Percentiles rank a stretch among this genome's conserved stretches.
phyloP scores from a whole-genome alignment of 78 protist species.

The Isochrysis galbana region DNA sequence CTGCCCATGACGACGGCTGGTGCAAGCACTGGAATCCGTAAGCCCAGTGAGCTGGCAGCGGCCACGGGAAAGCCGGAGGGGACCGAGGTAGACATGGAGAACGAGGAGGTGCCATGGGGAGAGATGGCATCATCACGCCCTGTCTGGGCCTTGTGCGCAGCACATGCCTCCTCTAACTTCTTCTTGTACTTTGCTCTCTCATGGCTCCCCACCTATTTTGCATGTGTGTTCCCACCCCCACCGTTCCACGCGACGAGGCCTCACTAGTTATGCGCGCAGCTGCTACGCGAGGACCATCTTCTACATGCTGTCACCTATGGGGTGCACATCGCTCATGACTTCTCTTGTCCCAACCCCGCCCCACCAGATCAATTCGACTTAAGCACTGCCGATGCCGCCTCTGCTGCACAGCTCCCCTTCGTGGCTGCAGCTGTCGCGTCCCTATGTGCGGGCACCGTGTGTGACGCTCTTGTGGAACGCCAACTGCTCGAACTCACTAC shows the following conservation, averaged over 20 bases:
- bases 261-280: too few species aligned
- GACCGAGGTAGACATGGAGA: neutral
- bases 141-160: slow-evolving; percentile 1
- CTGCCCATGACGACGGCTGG: neutral
- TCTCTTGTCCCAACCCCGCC: too few species aligned
- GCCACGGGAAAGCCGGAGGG: neutral
- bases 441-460: neutral
- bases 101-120: neutral
- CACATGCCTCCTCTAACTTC: neutral
- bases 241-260: too few species aligned
- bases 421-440: neutral
- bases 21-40: neutral
- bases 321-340: too few species aligned
- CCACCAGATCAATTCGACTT: neutral
- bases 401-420: neutral
- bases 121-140: neutral
- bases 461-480: neutral
- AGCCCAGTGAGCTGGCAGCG: neutral
- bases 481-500: neutral
- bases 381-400: neutral
- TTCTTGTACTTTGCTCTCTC: neutral
- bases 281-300: too few species aligned
- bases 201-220: slow-evolving; percentile 15
- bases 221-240: too few species aligned
- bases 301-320: too few species aligned